Base-by-base conservation (phyloP, 257 asterid genomes). In the Salvia rosmarinus region DNA sequence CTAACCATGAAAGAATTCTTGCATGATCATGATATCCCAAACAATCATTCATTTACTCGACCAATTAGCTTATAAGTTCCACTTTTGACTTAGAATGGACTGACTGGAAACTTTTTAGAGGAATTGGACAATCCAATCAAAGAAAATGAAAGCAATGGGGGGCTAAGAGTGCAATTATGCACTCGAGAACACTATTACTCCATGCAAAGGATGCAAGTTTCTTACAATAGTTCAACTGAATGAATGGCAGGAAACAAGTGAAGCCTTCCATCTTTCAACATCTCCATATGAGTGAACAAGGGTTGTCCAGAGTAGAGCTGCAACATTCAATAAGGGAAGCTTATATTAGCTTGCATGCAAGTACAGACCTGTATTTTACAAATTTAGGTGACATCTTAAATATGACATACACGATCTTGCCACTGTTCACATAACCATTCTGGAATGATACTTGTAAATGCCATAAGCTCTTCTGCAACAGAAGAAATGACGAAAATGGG, bases 391-490 rank as follows among this genome's bases (percentile, higher is more conserved):
- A 59, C 17, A 57, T 73, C 32, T 42, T 61, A 44, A 80, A 58
- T 68, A 64, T 40, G 19, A 79, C 85, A 64, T 87, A 90, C 97
- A 78, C 78, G 83, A 30, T 94, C 96, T 77, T 85, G 92, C 72
- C 75, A 81, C 52, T 82, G 84, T 81, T 82, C 57, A 75, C 85
- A 85, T 76, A 90, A 74, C 96, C 98, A 94, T 84, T 94, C 97
- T 7, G 98, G 98, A 63, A 94, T 91, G 70, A 85, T 78, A 79
- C 82, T 89, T 65, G 90, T 79, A 80, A 72, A 84, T 60, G 91
- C 85, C 83, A 89, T 71, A 62, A 94, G 81, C 84, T 94, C 97
- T 79, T 87, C 92, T 21, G 98, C 97, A 71, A 80, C 87, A 68
- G 97, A 86, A 59, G 98, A 90, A 81, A 94, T 54, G 30, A 94